A percentile compares a stretch with the other conserved stretches of the same genome.
Conservation (phyloP, 306 rosid genomes). For the Rosa lucieae region DNA sequence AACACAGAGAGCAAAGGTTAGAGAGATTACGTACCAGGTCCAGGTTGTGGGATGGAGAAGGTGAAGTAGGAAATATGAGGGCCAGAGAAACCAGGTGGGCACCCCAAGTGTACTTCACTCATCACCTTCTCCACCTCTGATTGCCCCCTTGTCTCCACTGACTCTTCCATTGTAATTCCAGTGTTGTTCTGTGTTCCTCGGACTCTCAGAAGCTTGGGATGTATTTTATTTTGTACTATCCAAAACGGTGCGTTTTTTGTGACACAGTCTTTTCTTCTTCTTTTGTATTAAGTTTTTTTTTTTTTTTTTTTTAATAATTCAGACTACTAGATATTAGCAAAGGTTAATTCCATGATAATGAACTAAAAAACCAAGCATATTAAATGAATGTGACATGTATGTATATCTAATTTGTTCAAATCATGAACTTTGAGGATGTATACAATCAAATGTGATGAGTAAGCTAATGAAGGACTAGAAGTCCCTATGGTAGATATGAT, state of each 20-base stretch:
- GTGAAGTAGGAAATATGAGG: slow-evolving; percentile 66
- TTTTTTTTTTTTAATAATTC: too few species aligned
- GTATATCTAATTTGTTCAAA: slow-evolving; percentile 5
- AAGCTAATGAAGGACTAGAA: slow-evolving; percentile 4
- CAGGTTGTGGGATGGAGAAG: slow-evolving; percentile 35
- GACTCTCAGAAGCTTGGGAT: too few species aligned
- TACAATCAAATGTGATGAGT: slow-evolving; percentile 7
- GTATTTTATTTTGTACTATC: not conserved
- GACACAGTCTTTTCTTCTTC: not conserved
- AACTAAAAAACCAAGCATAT: not conserved
- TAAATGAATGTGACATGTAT: not conserved
- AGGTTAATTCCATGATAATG: too few species aligned
- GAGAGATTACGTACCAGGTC: slow-evolving; percentile 17
- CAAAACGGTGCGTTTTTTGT: not conserved
- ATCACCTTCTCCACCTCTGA: slow-evolving; percentile 53
- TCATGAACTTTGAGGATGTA: not conserved
- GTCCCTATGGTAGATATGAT: not conserved
- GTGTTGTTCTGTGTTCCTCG: not conserved
- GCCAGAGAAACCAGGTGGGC: slow-evolving; percentile 65
- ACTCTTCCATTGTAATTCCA: slow-evolving; percentile 6
- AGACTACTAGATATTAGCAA: too few species aligned
- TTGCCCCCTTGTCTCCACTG: not conserved
- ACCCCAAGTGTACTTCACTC: slow-evolving; percentile 94
- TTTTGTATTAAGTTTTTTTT: too few species aligned
- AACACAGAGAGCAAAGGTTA: not conserved